These are phyloP conservation scores for Babesia gibsoni DNA, from an alignment of 169 alveolate genomes.

Conservation along the genomic window DNA sequence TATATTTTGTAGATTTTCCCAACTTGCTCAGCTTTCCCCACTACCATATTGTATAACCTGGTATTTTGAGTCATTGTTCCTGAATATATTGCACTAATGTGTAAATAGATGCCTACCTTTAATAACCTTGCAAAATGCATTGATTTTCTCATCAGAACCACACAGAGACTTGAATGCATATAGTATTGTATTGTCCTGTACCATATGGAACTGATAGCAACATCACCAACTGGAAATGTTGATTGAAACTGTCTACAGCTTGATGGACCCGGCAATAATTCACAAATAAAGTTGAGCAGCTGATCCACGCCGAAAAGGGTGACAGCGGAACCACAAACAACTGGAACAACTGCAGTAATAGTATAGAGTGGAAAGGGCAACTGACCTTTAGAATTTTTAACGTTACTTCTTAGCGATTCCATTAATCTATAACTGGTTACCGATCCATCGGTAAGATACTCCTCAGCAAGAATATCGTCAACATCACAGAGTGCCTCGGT, in stretches of 20 bases:
- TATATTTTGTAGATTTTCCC: conserved; percentile 63
- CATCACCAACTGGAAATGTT: neutral
- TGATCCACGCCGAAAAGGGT: conserved; percentile 31
- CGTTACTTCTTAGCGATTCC: neutral
- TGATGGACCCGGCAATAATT: conserved; percentile 10
- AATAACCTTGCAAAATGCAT: conserved; percentile 18
- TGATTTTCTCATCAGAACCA: neutral
- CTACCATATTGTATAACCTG: conserved; percentile 30
- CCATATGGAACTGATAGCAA: neutral
- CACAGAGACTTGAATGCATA: conserved; percentile 14
- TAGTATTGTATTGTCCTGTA: neutral
- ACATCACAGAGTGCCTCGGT: conserved; percentile 9
- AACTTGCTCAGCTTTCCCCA: conserved; percentile 44
- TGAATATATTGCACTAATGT: conserved; percentile 18
- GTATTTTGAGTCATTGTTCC: conserved; percentile 47
- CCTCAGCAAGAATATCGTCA: conserved; percentile 19
- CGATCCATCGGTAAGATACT: conserved; percentile 10
- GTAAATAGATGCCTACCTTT: neutral
- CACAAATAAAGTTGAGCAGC: conserved; percentile 26
- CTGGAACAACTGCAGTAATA: conserved; percentile 15
- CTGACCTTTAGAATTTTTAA: neutral
- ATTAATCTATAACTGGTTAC: neutral
- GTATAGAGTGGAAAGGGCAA: neutral
- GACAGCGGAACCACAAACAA: conserved; percentile 44
- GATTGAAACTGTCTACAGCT: neutral